Base-by-base conservation (phyloP, 108 stramenopile species). In the Conticribra weissflogii region DNA sequence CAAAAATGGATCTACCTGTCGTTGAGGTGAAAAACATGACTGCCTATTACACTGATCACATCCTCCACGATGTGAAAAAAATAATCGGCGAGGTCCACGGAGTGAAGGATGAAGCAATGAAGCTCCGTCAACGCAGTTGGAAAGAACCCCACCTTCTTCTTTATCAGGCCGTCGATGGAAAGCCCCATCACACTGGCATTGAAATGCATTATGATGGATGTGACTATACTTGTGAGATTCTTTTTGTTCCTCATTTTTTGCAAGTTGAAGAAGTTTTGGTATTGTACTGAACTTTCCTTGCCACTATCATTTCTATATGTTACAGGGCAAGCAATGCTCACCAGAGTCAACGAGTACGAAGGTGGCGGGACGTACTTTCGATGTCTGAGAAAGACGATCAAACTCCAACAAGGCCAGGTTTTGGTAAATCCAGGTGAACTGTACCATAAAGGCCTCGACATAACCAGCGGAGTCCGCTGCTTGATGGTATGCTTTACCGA, bases 191-290 rank as follows among this genome's bases (percentile, higher is more conserved):
- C 63, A 74, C 75, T 16, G 84, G 84, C 0, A 78, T 85, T 27
- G 81, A 85, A 45, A 85, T 85, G 84, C 84, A 85, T 46, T 85
- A 82, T 74, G 84, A 85, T 58, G 84, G 84, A n/a, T n/a, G n/a
- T n/a, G n/a, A n/a, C n/a, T n/a, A n/a, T n/a, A n/a, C n/a, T n/a
- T n/a, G n/a, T 16, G n/a, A n/a, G n/a, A n/a, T n/a, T n/a, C n/a
- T n/a, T n/a, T n/a, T n/a, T n/a, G n/a, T n/a, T n/a, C n/a, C n/a
- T n/a, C n/a, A n/a, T n/a, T n/a, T n/a, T n/a, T n/a, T n/a, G n/a
- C n/a, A n/a, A n/a, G n/a, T n/a, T n/a, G n/a, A n/a, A n/a, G n/a
- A n/a, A n/a, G n/a, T n/a, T n/a, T n/a, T n/a, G n/a, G n/a, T n/a
- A n/a, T n/a, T n/a, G n/a, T n/a, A n/a, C n/a, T n/a, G n/a, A n/a